Percentiles rank a stretch among this genome's conserved stretches.
phyloP scores from a whole-genome alignment of 1,139 yeast genomes.

The Taphrina betulina region DNA sequence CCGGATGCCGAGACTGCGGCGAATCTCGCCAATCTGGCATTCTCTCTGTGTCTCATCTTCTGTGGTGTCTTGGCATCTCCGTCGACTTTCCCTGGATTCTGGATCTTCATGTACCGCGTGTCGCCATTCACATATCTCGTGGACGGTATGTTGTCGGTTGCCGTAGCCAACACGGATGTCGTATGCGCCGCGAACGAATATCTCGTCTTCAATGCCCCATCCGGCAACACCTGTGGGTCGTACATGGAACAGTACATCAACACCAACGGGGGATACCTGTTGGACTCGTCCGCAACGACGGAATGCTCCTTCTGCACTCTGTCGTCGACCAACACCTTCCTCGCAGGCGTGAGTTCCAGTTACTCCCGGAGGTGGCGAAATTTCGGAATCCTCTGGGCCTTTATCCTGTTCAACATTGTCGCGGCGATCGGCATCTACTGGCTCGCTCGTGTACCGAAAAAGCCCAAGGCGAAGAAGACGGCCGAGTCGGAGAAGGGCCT shows the following conservation, averaged over 20 bases:
- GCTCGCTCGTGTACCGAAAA: slow-evolving; percentile 59
- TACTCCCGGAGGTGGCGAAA: slow-evolving; percentile 66
- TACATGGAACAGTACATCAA: slow-evolving; percentile 46
- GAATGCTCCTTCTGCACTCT: slow-evolving; percentile 56
- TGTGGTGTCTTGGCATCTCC: slow-evolving; percentile 78
- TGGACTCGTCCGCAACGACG: slow-evolving; percentile 36
- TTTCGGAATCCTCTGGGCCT: slow-evolving; percentile 58
- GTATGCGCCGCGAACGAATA: slow-evolving; percentile 53
- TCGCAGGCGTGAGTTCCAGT: slow-evolving; percentile 48
- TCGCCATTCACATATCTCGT: slow-evolving; percentile 69
- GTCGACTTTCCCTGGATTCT: slow-evolving; percentile 54
- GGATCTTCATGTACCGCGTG: slow-evolving; percentile 64
- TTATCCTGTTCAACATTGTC: slow-evolving; percentile 55
- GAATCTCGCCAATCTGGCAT: slow-evolving; percentile 51
- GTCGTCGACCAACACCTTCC: slow-evolving; percentile 50
- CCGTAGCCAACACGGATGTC: slow-evolving; percentile 55
- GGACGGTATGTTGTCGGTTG: slow-evolving; percentile 54
- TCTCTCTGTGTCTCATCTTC: slow-evolving; percentile 60
- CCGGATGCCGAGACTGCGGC: slow-evolving; percentile 53
- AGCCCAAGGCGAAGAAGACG: slow-evolving; percentile 32
- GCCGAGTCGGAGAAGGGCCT: no score
- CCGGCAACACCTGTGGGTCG: slow-evolving; percentile 52
- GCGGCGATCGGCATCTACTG: slow-evolving; percentile 54
- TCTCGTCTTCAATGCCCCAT: slow-evolving; percentile 49
- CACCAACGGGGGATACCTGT: slow-evolving; percentile 36